A percentile compares a stretch with the other conserved stretches of the same genome.
Evolutionary conservation across 2,329 filamentous ascomycete genomes (phyloP).

Genomic region (Botrytis byssoidea): DNA sequence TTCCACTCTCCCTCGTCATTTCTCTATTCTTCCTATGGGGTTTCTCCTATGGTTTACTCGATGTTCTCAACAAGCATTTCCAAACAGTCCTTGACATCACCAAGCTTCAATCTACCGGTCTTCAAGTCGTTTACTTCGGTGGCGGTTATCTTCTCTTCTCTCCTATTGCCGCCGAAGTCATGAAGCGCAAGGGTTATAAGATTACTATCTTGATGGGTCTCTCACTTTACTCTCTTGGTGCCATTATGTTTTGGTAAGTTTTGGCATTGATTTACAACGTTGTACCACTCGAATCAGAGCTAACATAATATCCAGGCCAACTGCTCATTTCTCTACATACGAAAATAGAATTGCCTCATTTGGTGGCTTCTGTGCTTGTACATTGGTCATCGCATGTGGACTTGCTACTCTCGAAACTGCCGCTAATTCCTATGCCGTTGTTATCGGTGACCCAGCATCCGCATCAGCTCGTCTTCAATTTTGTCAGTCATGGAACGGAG

Average conservation of each 20-base stretch:
- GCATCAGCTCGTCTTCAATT: conserved; percentile 72
- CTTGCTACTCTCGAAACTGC: conserved; percentile 75
- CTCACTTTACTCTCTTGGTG: conserved; percentile 69
- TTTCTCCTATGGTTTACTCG: conserved; percentile 81
- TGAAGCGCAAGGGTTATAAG: conserved; percentile 74
- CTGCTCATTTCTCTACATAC: conserved; percentile 63
- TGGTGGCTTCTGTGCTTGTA: conserved; percentile 72
- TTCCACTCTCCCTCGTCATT: conserved; percentile 59
- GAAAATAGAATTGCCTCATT: conserved; percentile 59
- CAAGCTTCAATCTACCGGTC: conserved; percentile 60
- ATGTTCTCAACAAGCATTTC: conserved; percentile 74
- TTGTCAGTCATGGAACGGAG: conserved; percentile 71
- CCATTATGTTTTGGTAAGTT: conserved; percentile 41
- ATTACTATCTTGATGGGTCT: conserved; percentile 75
- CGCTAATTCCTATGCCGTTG: conserved; percentile 69
- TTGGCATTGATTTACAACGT: not conserved
- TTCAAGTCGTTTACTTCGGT: conserved; percentile 70
- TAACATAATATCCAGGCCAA: conserved; percentile 70
- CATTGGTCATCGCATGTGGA: conserved; percentile 73
- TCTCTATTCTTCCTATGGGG: conserved; percentile 86
- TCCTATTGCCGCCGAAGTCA: conserved; percentile 66
- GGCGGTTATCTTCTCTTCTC: conserved; percentile 67
- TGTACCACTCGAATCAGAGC: not conserved
- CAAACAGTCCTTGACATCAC: conserved; percentile 60
- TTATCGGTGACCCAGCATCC: conserved; percentile 71